Conservation (phyloP, 164 flowering plant genomes). For the Berberis vulgaris region DNA sequence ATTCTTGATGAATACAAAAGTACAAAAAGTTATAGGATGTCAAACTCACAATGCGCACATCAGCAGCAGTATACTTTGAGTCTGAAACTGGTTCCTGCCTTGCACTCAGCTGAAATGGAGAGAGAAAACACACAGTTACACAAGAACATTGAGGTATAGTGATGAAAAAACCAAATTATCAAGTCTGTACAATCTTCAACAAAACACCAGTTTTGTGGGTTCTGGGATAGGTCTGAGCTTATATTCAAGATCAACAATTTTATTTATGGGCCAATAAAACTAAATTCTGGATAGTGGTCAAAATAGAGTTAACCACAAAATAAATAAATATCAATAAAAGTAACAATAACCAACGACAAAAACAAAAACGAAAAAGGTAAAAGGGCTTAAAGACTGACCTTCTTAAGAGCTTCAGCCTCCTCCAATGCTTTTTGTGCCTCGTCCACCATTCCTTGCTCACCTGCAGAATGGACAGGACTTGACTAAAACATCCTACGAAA, state of each 20-base stretch:
- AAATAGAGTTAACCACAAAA: too few species aligned
- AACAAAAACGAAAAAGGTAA: too few species aligned
- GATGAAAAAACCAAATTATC: background rate
- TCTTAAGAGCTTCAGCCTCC: slow-evolving; percentile 96
- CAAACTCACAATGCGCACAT: slow-evolving; percentile 91
- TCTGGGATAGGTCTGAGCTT: too few species aligned
- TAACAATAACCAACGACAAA: background rate
- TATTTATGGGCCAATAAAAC: too few species aligned
- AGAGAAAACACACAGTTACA: background rate
- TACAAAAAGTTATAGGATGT: background rate
- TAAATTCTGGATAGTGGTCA: too few species aligned
- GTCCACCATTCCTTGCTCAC: slow-evolving; percentile 97
- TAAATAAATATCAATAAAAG: too few species aligned
- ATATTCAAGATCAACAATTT: too few species aligned
- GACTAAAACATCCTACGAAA: background rate
- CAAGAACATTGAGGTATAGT: background rate
- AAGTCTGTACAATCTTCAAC: background rate
- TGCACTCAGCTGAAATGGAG: slow-evolving; percentile 48
- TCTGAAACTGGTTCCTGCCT: slow-evolving; percentile 76
- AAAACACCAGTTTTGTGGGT: too few species aligned
- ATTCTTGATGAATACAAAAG: background rate
- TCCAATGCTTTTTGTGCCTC: slow-evolving; percentile 96
- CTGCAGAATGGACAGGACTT: slow-evolving; percentile 22
- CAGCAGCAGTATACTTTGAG: slow-evolving; percentile 90
- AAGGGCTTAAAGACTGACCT: slow-evolving; percentile 29